Conservation (phyloP, 257 asterid species). For the Plantago ovata region DNA sequence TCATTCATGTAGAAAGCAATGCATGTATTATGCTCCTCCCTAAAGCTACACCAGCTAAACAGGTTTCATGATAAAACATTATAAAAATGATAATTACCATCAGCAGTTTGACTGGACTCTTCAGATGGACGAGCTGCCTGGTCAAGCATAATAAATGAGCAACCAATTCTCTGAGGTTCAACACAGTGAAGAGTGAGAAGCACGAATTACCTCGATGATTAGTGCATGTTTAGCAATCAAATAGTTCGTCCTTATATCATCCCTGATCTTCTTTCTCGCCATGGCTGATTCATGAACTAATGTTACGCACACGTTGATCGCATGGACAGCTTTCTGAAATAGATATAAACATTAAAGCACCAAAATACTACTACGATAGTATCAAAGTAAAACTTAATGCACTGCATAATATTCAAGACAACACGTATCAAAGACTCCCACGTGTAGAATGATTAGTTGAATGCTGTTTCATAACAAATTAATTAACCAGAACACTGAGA, state of each 20-base stretch:
- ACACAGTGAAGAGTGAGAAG: slow-evolving; percentile 18
- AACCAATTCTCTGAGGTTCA: slow-evolving; percentile 14
- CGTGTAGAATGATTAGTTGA: too few relatives aligned
- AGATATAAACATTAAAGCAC: neutral
- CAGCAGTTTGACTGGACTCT: slow-evolving; percentile 44
- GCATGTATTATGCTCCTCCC: neutral
- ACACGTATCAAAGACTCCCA: too few relatives aligned
- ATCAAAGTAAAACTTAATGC: too few relatives aligned
- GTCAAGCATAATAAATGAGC: slow-evolving; percentile 24
- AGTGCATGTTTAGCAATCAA: slow-evolving; percentile 74
- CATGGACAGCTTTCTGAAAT: slow-evolving; percentile 89
- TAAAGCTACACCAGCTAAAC: slow-evolving; percentile 11
- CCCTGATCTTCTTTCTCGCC: slow-evolving; percentile 26
- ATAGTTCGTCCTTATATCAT: slow-evolving; percentile 70
- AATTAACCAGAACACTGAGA: too few relatives aligned
- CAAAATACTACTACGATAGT: neutral
- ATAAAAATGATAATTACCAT: slow-evolving; percentile 40
- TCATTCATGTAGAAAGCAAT: neutral
- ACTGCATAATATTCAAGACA: too few relatives aligned
- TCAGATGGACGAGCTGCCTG: slow-evolving; percentile 90
- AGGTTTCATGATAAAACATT: neutral
- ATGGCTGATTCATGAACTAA: slow-evolving; percentile 79
- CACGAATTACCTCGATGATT: slow-evolving; percentile 62
- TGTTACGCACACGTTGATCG: slow-evolving; percentile 78
- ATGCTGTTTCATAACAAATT: too few relatives aligned